Percentiles rank a stretch among this genome's conserved stretches.
These are phyloP conservation scores for Pythium apleroticum DNA, from an alignment of 352 stramenopile genomes.

Conservation along the genomic window DNA sequence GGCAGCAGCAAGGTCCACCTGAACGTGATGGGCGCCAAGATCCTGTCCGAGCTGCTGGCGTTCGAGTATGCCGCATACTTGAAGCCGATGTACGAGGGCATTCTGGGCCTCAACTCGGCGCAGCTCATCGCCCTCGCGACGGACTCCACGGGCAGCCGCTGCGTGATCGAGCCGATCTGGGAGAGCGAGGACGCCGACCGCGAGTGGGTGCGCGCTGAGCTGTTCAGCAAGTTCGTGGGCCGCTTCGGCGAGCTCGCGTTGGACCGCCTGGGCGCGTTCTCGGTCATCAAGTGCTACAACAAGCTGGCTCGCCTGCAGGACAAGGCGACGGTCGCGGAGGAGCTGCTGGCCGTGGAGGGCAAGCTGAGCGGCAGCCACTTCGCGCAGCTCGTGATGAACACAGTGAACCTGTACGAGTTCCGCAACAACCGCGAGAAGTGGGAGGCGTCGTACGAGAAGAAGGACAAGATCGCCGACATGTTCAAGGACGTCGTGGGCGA, in stretches of 20 bases:
- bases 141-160: conserved; percentile 79
- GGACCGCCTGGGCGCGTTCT: conserved; percentile 76
- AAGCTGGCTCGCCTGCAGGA: conserved; percentile 45
- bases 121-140: conserved; percentile 75
- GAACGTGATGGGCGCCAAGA: conserved; percentile 78
- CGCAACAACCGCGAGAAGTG: conserved; percentile 79
- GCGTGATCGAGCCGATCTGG: conserved; percentile 78
- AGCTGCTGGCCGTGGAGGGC: conserved; percentile 65
- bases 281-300: conserved; percentile 85
- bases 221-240: conserved; percentile 71
- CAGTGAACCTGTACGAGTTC: conserved; percentile 78
- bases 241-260: conserved; percentile 69
- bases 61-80: conserved; percentile 54
- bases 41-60: conserved; percentile 68
- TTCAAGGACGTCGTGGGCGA: conserved; percentile 73
- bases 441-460: conserved; percentile 71
- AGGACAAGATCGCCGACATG: conserved; percentile 75
- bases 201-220: conserved; percentile 57
- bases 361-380: conserved; percentile 81
- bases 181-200: conserved; percentile 54
- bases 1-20: conserved; percentile 59
- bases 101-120: conserved; percentile 61
- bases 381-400: conserved; percentile 80
- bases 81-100: conserved; percentile 53
- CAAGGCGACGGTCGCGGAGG: conserved; percentile 69